Base-by-base conservation (phyloP, 2,329 filamentous ascomycete species). In the Lasiodiplodia theobromae region DNA sequence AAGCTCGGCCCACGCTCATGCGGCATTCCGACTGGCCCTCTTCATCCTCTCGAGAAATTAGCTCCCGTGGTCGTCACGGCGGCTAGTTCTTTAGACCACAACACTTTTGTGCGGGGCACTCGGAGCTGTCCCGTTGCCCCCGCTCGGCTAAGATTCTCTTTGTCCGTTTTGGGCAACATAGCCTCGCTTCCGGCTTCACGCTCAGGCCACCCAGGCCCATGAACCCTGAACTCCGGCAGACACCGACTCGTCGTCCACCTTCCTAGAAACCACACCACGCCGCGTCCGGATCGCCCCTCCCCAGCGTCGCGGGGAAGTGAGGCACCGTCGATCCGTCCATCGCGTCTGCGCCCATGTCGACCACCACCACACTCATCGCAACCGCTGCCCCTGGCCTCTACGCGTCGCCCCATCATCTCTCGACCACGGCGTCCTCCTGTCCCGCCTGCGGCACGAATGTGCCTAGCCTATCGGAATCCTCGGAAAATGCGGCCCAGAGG, bases 401-500 rank as follows among this genome's bases (percentile, higher is more conserved):
- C 21, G 14, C 34, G 14, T 54, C 65, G 28, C 54, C 56, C 44
- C 54, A 40, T 8, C 44, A 40, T 8, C 44, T 58, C 18, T 52
- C 65, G 21, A 67, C 18, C 44, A 67, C 40, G 54, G 31, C 49
- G 56, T 38, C 56, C 21, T 54, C 47, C 11, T 68, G 66, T 23
- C 66, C 56, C 37, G 23, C 56, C n/a, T 68, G 66, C 34, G 66
- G 66, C 47, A 63, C 47, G 10, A 47, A 57, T 25, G 44, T 54
- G 12, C 49, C 66, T 34, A 23, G n/a, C 49, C 66, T 63, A 37
- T 53, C 66, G 16, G 66, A 63, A 4, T 28, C 31, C 21, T 31
- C 47, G 28, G 54, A 58, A 44, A 74, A 74, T 47, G 72, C 38
- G 12, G 66, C 66, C 56, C 56, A 71, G 69, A 71, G 68, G 21